phyloP scores from a whole-genome alignment of 2,329 filamentous ascomycete species.

The Geoglossum cookeanum region DNA sequence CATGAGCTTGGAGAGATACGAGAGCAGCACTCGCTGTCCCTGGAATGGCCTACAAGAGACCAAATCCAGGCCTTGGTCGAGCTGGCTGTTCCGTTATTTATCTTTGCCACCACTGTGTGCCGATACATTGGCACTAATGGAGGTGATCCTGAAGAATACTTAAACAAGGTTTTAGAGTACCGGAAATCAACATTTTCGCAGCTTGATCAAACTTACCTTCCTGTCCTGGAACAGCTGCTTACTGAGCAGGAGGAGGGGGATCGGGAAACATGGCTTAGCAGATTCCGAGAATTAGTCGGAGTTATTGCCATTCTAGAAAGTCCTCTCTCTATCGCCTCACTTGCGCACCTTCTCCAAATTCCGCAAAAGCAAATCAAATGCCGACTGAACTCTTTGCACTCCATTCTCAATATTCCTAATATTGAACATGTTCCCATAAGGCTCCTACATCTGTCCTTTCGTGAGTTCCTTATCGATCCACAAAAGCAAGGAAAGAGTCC shows the following conservation, averaged over 20 bases:
- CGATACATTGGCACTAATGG: constrained; percentile 3
- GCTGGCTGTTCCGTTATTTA: constrained; percentile 20
- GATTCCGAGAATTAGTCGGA: constrained; percentile 10
- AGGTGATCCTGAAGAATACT: constrained; percentile 7
- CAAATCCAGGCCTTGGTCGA: constrained; percentile 13
- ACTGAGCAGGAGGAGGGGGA: constrained; percentile 6
- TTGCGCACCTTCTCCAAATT: too few species aligned
- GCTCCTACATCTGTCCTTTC: constrained; percentile 13
- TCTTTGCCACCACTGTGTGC: too few species aligned
- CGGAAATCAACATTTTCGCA: not conserved
- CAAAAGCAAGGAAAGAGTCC: constrained; percentile 13
- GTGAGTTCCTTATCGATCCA: constrained; percentile 18
- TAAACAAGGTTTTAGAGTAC: constrained; percentile 7
- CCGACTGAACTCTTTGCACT: constrained; percentile 8
- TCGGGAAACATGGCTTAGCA: not conserved
- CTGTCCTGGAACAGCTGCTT: constrained; percentile 10
- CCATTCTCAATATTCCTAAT: constrained; percentile 8
- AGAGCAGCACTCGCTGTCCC: constrained; percentile 5
- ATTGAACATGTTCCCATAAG: constrained; percentile 5
- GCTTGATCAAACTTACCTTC: constrained; percentile 15
- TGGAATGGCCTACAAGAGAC: constrained; percentile 16
- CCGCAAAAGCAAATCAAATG: constrained; percentile 5
- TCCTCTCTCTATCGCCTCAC: too few species aligned
- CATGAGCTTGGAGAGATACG: constrained; percentile 16
- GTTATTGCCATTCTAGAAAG: constrained; percentile 4